Evolutionary conservation across 2,329 filamentous ascomycete genomes (phyloP).

Genomic region (Phyllachora maydis): DNA sequence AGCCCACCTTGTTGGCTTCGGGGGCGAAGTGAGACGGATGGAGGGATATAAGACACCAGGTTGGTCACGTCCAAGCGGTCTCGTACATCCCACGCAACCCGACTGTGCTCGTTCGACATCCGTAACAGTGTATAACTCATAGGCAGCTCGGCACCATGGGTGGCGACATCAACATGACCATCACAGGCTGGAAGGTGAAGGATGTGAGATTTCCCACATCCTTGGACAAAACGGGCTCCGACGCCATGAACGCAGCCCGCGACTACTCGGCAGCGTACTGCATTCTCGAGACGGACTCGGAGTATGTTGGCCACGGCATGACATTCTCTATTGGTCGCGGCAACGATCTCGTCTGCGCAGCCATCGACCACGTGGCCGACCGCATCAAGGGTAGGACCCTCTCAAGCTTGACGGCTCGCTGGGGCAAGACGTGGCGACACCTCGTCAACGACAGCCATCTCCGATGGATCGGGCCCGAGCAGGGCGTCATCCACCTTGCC

Average conservation of each 20-base stretch:
- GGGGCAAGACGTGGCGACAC: slow-evolving; percentile 78
- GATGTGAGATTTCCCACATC: slow-evolving; percentile 79
- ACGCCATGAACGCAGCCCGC: slow-evolving; percentile 89
- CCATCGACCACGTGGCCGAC: slow-evolving; percentile 59
- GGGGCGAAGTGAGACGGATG: too few species aligned
- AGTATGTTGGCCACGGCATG: slow-evolving; percentile 59
- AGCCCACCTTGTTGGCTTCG: too few species aligned
- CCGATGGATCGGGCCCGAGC: slow-evolving; percentile 86
- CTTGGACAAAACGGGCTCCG: slow-evolving; percentile 85
- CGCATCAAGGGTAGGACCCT: slow-evolving; percentile 59
- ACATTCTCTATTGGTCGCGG: slow-evolving; percentile 75
- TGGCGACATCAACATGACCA: too few species aligned
- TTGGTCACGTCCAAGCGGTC: too few species aligned
- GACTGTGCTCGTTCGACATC: too few species aligned
- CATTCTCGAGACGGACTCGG: slow-evolving; percentile 63
- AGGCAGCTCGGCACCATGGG: too few species aligned
- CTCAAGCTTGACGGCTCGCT: slow-evolving; percentile 56
- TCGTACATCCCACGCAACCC: too few species aligned
- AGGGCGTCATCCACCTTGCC: slow-evolving; percentile 83
- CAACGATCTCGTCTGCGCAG: slow-evolving; percentile 79
- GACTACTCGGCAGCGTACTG: slow-evolving; percentile 94
- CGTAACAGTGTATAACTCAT: too few species aligned
- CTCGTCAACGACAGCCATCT: slow-evolving; percentile 82
- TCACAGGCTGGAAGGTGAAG: slow-evolving; percentile 49
- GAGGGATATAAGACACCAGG: too few species aligned